These are phyloP conservation scores for Populus nigra DNA, from an alignment of 345 rosid species.

Conservation along the genomic window DNA sequence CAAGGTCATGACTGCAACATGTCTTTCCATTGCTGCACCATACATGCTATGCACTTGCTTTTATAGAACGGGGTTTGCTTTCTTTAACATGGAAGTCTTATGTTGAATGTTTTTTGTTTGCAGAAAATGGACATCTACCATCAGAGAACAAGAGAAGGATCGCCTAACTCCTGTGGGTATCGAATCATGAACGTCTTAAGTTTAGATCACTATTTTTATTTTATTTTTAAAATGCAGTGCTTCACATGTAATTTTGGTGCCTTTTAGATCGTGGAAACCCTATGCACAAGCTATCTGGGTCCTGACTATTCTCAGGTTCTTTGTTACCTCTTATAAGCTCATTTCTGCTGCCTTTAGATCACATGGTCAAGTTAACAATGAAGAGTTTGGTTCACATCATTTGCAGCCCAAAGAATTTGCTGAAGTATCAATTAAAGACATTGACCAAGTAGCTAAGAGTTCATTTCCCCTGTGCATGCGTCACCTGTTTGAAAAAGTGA, in stretches of 20 bases:
- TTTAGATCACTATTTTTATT: background rate
- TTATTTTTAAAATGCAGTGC: constrained; percentile 5
- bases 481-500: constrained; percentile 83
- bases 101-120: constrained; percentile 9
- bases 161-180: constrained; percentile 78
- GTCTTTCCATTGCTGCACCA: background rate
- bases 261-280: constrained; percentile 76
- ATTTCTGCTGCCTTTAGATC: background rate
- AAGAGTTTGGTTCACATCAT: constrained; percentile 15
- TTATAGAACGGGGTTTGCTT: background rate
- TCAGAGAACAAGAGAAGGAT: constrained; percentile 81
- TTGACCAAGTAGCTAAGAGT: constrained; percentile 66
- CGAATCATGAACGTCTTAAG: constrained; percentile 14
- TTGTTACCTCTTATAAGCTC: constrained; percentile 3
- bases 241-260: constrained; percentile 9
- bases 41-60: background rate
- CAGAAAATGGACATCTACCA: constrained; percentile 86
- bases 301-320: constrained; percentile 87
- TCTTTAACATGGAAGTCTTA: constrained; percentile 1
- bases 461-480: constrained; percentile 95
- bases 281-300: constrained; percentile 74
- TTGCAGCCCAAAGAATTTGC: constrained; percentile 65
- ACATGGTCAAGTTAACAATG: constrained; percentile 9
- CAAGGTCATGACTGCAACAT: background rate
- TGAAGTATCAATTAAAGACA: constrained; percentile 76